Evolutionary conservation across 129 eudicot species (phyloP).

Genomic region (Helianthus tuberosus): DNA sequence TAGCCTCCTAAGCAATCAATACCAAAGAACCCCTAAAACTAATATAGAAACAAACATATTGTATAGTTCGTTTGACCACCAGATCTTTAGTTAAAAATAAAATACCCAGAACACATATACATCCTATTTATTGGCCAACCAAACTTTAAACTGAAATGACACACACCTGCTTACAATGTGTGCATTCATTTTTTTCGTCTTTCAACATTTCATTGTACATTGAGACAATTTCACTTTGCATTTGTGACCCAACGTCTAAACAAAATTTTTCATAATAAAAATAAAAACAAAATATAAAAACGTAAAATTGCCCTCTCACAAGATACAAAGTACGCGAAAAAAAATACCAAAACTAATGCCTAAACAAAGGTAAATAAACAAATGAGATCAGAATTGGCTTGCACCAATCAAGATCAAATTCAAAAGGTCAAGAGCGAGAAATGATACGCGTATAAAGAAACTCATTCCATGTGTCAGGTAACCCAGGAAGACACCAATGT

Average conservation of each 20-base stretch:
- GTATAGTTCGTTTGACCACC: too few species aligned
- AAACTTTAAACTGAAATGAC: too few species aligned
- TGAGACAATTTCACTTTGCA: conserved; percentile 18
- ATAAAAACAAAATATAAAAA: conserved; percentile 8
- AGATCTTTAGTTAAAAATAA: too few species aligned
- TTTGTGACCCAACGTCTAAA: conserved; percentile 23
- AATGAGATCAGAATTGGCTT: neutral
- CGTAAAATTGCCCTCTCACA: conserved; percentile 20
- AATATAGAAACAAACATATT: too few species aligned
- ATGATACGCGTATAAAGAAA: conserved; percentile 73
- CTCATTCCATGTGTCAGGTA: conserved; percentile 95
- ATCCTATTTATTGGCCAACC: too few species aligned
- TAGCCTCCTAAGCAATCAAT: too few species aligned
- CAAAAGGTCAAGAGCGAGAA: conserved; percentile 54
- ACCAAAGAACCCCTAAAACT: too few species aligned
- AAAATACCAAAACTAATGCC: conserved; percentile 9
- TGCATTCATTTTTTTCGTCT: conserved; percentile 27
- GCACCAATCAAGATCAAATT: neutral
- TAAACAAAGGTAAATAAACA: conserved; percentile 22
- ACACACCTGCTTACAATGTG: neutral
- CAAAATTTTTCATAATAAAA: conserved; percentile 24
- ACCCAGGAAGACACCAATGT: conserved; percentile 96
- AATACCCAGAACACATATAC: too few species aligned
- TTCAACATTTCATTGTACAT: conserved; percentile 34
- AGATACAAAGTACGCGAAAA: conserved; percentile 33